Evolutionary conservation across 108 stramenopile genomes (phyloP).

Genomic region (Schizochytrium sp.): DNA sequence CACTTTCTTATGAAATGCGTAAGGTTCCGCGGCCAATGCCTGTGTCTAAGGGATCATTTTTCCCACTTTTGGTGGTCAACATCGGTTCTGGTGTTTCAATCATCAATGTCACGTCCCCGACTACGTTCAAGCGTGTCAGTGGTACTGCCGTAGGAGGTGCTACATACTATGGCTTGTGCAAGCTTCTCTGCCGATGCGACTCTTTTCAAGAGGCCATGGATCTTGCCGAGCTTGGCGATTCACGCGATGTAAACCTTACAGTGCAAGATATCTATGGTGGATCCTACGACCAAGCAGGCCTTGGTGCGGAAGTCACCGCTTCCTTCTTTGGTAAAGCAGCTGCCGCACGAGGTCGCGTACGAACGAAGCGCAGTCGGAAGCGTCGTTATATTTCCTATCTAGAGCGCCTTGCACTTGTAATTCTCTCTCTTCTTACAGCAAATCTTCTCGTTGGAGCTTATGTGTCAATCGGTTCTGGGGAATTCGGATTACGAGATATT

Average conservation of each 20-base stretch:
- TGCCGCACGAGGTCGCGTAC: conserved; percentile 74
- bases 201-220: conserved; percentile 91
- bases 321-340: conserved; percentile 98
- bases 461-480: neutral
- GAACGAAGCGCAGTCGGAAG: conserved; percentile 50
- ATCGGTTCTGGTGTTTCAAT: conserved; percentile 97
- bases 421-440: conserved; percentile 13
- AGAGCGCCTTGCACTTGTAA: conserved; percentile 13
- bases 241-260: conserved; percentile 84
- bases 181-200: conserved; percentile 88
- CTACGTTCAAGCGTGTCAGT: conserved; percentile 93
- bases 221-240: conserved; percentile 90
- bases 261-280: conserved; percentile 98
- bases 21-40: conserved; percentile 53
- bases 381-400: conserved; percentile 36
- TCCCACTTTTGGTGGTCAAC: conserved; percentile 92
- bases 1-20: conserved; percentile 54
- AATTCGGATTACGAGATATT: conserved; percentile 22
- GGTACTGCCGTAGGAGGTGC: conserved; percentile 98
- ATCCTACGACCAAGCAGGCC: conserved; percentile 89
- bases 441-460: neutral
- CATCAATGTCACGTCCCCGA: conserved; percentile 91
- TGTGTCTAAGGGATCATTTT: conserved; percentile 25
- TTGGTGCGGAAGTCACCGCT: conserved; percentile 88
- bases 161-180: conserved; percentile 98